phyloP scores from a whole-genome alignment of 768 basidiomycete genomes.

The Mycena indigotica region DNA sequence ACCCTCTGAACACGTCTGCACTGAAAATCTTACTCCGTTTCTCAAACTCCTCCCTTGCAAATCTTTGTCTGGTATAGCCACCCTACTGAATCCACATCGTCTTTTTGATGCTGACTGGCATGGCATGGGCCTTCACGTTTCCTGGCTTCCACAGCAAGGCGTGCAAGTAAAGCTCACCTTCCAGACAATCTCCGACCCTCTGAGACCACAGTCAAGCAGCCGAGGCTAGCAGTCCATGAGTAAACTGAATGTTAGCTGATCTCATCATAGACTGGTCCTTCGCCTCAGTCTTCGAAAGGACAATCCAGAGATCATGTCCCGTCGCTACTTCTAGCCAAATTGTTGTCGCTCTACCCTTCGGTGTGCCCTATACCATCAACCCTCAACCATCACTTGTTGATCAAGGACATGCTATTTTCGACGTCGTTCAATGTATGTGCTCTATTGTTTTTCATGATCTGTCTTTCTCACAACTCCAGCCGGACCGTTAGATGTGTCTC shows the following conservation, averaged over 20 bases:
- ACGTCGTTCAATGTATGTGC: constrained; percentile 51
- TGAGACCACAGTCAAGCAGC: constrained; percentile 53
- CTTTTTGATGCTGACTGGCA: constrained; percentile 94
- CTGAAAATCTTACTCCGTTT: constrained; percentile 96
- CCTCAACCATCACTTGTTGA: constrained; percentile 52
- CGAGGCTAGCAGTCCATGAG: constrained; percentile 48
- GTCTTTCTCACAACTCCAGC: constrained; percentile 17
- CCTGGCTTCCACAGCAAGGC: constrained; percentile 56
- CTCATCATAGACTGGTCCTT: constrained; percentile 70
- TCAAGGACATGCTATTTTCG: constrained; percentile 47
- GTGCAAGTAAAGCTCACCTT: constrained; percentile 69
- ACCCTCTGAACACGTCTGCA: constrained; percentile 90
- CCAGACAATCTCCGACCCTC: constrained; percentile 79
- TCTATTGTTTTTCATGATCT: constrained; percentile 3
- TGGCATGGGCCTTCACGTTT: constrained; percentile 78
- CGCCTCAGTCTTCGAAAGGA: constrained; percentile 63
- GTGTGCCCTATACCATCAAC: constrained; percentile 44
- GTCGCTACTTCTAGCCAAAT: constrained; percentile 65
- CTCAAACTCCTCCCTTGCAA: constrained; percentile 94
- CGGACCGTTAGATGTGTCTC: constrained; percentile 54
- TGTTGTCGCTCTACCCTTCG: constrained; percentile 47
- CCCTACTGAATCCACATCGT: constrained; percentile 79
- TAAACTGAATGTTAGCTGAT: background rate
- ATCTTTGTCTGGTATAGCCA: constrained; percentile 80
- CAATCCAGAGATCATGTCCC: constrained; percentile 66